Evolutionary conservation across 345 rosid genomes (phyloP).

Genomic region (Physaria fendleri): DNA sequence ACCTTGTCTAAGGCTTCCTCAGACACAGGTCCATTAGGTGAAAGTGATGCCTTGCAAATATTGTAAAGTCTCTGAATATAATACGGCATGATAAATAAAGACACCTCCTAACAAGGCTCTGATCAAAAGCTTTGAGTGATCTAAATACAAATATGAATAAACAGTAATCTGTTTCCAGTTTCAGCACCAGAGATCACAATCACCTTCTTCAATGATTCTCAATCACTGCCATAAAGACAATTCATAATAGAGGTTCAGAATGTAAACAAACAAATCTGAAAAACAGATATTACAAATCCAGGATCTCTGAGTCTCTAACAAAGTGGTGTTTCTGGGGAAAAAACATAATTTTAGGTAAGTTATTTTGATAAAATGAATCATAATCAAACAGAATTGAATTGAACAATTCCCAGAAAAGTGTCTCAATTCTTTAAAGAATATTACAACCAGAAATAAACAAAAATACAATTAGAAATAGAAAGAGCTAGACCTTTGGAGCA

Average conservation of each 20-base stretch:
- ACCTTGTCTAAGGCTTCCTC: slow-evolving; percentile 79
- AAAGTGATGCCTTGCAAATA: slow-evolving; percentile 68
- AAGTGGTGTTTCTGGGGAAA: too few species aligned
- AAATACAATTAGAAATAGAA: not conserved
- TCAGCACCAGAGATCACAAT: not conserved
- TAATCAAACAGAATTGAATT: not conserved
- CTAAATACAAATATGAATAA: too few species aligned
- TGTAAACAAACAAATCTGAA: slow-evolving; percentile 8
- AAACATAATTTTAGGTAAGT: slow-evolving; percentile 25
- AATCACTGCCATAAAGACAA: slow-evolving; percentile 20
- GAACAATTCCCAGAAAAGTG: not conserved
- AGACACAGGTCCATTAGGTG: slow-evolving; percentile 64
- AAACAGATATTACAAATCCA: not conserved
- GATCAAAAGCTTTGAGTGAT: not conserved
- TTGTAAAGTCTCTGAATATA: slow-evolving; percentile 74
- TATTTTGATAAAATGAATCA: not conserved
- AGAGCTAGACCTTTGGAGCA: slow-evolving; percentile 28
- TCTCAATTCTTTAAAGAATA: not conserved
- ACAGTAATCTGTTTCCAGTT: slow-evolving; percentile 1
- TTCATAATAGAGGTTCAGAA: slow-evolving; percentile 8
- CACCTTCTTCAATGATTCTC: slow-evolving; percentile 29
- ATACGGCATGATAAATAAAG: slow-evolving; percentile 63
- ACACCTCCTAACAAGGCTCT: not conserved
- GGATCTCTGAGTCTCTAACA: not conserved
- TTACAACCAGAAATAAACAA: not conserved